Conservation (phyloP, 352 stramenopile species). For the Globisporangium camurandrum region DNA sequence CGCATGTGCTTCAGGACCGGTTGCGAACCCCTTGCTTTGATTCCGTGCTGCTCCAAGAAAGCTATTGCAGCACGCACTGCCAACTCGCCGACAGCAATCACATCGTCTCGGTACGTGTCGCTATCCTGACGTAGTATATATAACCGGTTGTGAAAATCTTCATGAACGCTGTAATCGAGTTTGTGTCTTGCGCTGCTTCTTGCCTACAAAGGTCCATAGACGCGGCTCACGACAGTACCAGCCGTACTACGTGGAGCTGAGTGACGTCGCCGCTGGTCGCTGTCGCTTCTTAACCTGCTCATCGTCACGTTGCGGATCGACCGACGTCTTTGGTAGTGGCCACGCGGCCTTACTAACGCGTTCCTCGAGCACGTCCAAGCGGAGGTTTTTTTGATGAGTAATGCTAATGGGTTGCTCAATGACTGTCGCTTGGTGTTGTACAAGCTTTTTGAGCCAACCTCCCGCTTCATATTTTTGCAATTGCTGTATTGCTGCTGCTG, state of each 20-base stretch:
- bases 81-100: neutral
- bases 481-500: too few relatives aligned
- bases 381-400: neutral
- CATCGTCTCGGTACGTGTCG: conserved; percentile 2
- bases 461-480: neutral
- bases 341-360: neutral
- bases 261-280: too few relatives aligned
- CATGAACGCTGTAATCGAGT: neutral
- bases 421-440: conserved; percentile 2
- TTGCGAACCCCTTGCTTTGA: conserved; percentile 1
- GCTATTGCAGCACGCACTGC: neutral
- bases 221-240: too few relatives aligned
- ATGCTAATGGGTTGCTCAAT: conserved; percentile 2
- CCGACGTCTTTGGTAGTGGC: too few relatives aligned
- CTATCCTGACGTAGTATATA: neutral
- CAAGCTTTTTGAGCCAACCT: too few relatives aligned
- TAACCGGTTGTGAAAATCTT: neutral
- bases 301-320: too few relatives aligned
- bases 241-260: too few relatives aligned
- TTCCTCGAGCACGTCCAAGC: neutral
- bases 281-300: too few relatives aligned
- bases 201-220: too few relatives aligned
- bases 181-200: too few relatives aligned
- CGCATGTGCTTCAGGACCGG: conserved; percentile 5
- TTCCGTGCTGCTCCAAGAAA: neutral